Percentiles rank a stretch among this genome's conserved stretches.
Conservation (phyloP, 2,329 filamentous ascomycete genomes). For the Hirsutella minnesotensis region DNA sequence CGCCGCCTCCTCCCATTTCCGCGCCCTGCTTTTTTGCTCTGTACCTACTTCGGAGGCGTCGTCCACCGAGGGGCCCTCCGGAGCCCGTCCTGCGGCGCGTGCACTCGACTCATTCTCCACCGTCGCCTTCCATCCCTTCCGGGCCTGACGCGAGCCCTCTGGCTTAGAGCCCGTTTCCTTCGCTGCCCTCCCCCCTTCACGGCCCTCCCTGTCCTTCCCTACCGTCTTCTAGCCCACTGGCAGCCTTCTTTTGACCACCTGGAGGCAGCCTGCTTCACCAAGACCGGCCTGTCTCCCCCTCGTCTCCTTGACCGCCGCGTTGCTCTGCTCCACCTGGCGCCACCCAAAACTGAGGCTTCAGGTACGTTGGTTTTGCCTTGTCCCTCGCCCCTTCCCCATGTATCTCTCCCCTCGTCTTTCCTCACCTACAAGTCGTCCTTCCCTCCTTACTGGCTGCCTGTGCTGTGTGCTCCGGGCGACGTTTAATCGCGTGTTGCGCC, state of each 20-base stretch:
- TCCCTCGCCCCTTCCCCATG: constrained; percentile 1
- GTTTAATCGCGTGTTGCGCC: no score
- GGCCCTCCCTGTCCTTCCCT: neutral
- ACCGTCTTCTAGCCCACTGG: neutral
- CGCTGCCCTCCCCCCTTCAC: neutral
- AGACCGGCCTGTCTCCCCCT: neutral
- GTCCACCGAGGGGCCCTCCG: neutral
- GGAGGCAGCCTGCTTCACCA: neutral
- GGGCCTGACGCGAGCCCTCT: neutral
- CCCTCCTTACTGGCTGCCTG: constrained; percentile 5
- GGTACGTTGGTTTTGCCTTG: neutral
- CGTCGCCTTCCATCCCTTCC: constrained; percentile 1
- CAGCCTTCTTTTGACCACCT: neutral
- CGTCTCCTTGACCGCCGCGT: neutral
- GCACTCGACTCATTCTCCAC: neutral
- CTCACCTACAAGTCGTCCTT: neutral
- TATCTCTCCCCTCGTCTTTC: constrained; percentile 1
- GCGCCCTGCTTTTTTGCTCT: neutral
- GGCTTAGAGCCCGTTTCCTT: neutral
- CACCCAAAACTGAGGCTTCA: neutral
- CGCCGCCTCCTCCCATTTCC: neutral
- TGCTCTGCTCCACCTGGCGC: neutral
- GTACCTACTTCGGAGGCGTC: neutral
- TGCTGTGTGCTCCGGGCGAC: constrained; percentile 15
- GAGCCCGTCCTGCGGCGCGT: neutral